Percentiles rank a stretch among this genome's conserved stretches.
phyloP scores from a whole-genome alignment of 148 eudicot genomes.

The Salicornia ramosissima region DNA sequence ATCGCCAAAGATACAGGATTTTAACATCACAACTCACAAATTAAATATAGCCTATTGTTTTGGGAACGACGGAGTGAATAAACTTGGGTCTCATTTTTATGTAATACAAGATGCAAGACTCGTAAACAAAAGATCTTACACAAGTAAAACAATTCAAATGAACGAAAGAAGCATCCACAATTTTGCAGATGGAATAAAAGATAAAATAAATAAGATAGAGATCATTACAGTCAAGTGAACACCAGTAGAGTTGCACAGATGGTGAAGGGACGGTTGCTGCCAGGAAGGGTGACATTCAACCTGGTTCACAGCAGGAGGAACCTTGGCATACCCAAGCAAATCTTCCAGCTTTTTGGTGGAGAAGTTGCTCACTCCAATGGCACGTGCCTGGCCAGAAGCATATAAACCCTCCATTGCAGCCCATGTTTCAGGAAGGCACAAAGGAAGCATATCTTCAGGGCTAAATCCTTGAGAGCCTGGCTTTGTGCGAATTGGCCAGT shows the following conservation, averaged over 20 bases:
- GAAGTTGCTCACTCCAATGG: conserved; percentile 64
- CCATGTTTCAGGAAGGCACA: conserved; percentile 49
- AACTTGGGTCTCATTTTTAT: background rate
- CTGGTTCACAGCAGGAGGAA: conserved; percentile 69
- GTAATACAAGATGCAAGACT: background rate
- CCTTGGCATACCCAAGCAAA: conserved; percentile 37
- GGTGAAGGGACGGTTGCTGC: conserved; percentile 56
- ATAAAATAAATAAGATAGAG: conserved; percentile 7
- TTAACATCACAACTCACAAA: background rate
- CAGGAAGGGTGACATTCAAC: conserved; percentile 65
- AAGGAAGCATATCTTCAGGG: conserved; percentile 34
- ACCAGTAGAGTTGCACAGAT: conserved; percentile 47
- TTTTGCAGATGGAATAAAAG: background rate
- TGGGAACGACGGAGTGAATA: background rate
- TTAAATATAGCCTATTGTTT: background rate
- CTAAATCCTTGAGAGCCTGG: conserved; percentile 37
- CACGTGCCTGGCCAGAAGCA: conserved; percentile 53
- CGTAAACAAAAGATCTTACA: too few species aligned
- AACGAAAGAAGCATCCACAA: background rate
- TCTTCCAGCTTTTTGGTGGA: conserved; percentile 55
- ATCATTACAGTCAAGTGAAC: conserved; percentile 47
- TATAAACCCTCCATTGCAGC: conserved; percentile 60
- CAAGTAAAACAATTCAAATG: background rate
- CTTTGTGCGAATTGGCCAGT: conserved; percentile 59
- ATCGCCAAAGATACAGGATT: background rate